These are phyloP conservation scores for Panicum hallii DNA, from an alignment of 202 grass and related monocot genomes.

Conservation along the genomic window DNA sequence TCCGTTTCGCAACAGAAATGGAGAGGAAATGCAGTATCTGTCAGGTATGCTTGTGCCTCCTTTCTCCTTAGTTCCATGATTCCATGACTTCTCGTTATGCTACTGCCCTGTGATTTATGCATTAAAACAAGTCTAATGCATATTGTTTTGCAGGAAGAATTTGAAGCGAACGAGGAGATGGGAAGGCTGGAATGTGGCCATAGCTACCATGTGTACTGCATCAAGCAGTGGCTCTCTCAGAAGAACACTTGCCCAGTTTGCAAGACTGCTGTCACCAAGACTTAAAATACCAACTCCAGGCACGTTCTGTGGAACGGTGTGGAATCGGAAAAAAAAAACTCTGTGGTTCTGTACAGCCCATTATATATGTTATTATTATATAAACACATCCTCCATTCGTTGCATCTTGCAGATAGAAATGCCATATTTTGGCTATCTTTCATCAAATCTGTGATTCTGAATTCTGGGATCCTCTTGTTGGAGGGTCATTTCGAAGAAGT, in stretches of 20 bases:
- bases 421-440: constrained; percentile 37
- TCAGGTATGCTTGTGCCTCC: constrained; percentile 53
- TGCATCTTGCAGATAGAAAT: constrained; percentile 56
- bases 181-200: constrained; percentile 92
- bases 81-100: background rate
- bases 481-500: constrained; percentile 8
- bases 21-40: constrained; percentile 96
- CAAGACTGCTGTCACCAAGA: constrained; percentile 83
- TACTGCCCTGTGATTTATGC: background rate
- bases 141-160: constrained; percentile 73
- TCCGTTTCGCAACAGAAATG: constrained; percentile 60
- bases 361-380: constrained; percentile 46
- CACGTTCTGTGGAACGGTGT: background rate
- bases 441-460: constrained; percentile 24
- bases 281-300: constrained; percentile 41
- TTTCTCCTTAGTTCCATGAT: background rate
- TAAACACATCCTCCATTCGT: constrained; percentile 56
- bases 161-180: constrained; percentile 83
- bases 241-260: constrained; percentile 98
- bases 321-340: background rate
- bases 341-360: constrained; percentile 46
- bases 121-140: background rate
- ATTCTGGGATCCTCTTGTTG: background rate
- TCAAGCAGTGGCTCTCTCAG: constrained; percentile 95
- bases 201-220: constrained; percentile 91